Percentiles rank a stretch among this genome's conserved stretches.
phyloP scores from a whole-genome alignment of 169 alveolate species.

The Plasmodium yoelii region DNA sequence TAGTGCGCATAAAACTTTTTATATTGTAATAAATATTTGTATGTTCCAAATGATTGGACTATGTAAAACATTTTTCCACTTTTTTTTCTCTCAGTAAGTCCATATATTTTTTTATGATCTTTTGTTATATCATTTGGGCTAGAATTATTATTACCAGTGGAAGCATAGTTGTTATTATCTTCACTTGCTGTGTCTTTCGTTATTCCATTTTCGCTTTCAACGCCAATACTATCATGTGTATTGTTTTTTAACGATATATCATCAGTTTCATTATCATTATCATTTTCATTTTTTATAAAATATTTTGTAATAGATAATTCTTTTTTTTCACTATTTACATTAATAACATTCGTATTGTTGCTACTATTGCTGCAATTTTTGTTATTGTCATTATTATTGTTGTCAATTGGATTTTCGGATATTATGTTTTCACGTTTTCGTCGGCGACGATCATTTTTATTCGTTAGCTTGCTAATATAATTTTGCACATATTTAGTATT shows the following conservation, averaged over 20 bases:
- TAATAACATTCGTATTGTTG: not conserved
- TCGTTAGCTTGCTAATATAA: conserved; percentile 7
- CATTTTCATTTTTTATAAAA: conserved; percentile 1
- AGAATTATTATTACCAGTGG: conserved; percentile 4
- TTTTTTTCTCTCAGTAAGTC: conserved; percentile 25
- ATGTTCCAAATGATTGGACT: conserved; percentile 46
- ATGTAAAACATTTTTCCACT: conserved; percentile 20
- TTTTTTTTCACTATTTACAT: conserved; percentile 2
- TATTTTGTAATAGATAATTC: not conserved
- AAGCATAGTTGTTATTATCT: not conserved
- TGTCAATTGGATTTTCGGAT: not conserved
- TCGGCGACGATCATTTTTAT: not conserved
- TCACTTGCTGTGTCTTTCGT: not conserved
- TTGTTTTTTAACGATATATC: not conserved
- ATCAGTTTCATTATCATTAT: not conserved
- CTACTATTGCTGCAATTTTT: not conserved
- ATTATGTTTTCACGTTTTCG: too few relatives aligned
- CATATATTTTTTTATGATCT: conserved; percentile 24
- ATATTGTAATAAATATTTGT: conserved; percentile 46
- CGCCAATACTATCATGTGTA: not conserved
- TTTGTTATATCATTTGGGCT: not conserved
- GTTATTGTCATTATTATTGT: not conserved
- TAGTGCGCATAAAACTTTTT: conserved; percentile 47
- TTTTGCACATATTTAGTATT: conserved; percentile 46
- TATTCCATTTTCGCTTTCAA: not conserved